Base-by-base conservation (phyloP, 495 filamentous ascomycete genomes). In the Podospora bellae-mahoneyi region DNA sequence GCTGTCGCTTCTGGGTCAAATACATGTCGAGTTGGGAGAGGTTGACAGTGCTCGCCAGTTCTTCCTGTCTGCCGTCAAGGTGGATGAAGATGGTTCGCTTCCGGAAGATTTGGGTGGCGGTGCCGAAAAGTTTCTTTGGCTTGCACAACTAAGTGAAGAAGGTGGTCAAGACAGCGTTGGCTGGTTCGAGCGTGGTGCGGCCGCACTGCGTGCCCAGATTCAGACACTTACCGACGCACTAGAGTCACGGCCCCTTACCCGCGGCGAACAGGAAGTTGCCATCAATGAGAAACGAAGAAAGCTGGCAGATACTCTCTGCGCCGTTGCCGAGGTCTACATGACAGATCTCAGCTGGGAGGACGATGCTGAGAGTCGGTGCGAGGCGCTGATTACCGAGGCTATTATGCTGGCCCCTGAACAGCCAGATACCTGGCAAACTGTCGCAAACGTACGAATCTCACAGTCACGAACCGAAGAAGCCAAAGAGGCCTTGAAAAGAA, bases 261-360 rank as follows among this genome's bases (percentile, higher is more conserved):
- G 80, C 59, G 82, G 83, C 23, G 78, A 86, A 65, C 77, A 83
- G 67, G 72, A 76, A 54, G 70, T 78, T 9, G 64, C 78, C 19
- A 67, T 88, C 27, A 84, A 83, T 20, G 90, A 95, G 74, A 91
- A 93, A 80, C 88, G 88, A 74, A 81, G 78, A 61, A 93, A 94
- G 75, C 79, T 98, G 53, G 91, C 92, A 1, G 91, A 89, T 69
- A 92, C 93, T 4, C 84, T 99, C 30, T 98, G 96, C 78, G 91
- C 90, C 2, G 88, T 97, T 65, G 87, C 91, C 0, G 96, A 99
- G 78, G 90, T 97, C 39, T 98, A 97, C 77, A 99, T 99, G 96
- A 98, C 93, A 32, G 96, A 99, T 81, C 84, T 99, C 69, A 83
- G 91, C 27, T 96, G 92, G 91, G 92, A 96, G 77, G 88, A 89